Base-by-base conservation (phyloP, 371 early-diverging fungal genomes). In the Apophysomyces variabilis region DNA sequence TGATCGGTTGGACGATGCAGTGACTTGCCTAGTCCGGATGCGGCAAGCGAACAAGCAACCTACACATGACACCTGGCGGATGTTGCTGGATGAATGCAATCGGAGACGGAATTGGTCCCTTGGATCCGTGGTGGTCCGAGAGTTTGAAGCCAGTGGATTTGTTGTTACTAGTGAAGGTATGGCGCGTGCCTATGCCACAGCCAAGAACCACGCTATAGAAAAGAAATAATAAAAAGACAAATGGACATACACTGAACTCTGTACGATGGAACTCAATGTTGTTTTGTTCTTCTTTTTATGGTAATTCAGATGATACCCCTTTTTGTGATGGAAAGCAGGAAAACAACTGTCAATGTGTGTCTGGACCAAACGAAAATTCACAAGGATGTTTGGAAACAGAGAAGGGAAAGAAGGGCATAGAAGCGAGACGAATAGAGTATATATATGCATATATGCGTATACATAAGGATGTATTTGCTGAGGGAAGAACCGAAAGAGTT, bases 11-110 rank as follows among this genome's bases (percentile, higher is more conserved):
- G 39, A 65, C 4, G 83, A 79, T 45, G 83, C 83, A 9, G 68
- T 76, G 41, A 62, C 54, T 7, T 76, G 78, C 32, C 44, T 83
- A 18, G 47, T 70, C 37, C 69, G 63, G 11, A 80, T 79, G 83
- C 65, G 65, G 4, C 50, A 50, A 11, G 57, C 74, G 8, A 72
- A 64, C 32, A 32, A 43, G 14, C 35, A 43, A 11, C 77, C 80
- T 5, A 75, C 75, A 14, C 80, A 73, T 57, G 83, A 83, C 21
- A 83, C 78, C 1, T 78, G 75, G 75, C 62, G 36, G 5, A 47
- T 83, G 45, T 9, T 80, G 26, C 59, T 83, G 45, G 68, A 76
- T 56, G 71, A 74, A 38, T 78, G 76, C 41, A 47, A 54, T 14
- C 59, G 45, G n/a, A 44, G 57, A 12, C 66, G 72, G 35, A 63